Conservation (phyloP, 2,329 filamentous ascomycete species). For the Pyricularia grisea region DNA sequence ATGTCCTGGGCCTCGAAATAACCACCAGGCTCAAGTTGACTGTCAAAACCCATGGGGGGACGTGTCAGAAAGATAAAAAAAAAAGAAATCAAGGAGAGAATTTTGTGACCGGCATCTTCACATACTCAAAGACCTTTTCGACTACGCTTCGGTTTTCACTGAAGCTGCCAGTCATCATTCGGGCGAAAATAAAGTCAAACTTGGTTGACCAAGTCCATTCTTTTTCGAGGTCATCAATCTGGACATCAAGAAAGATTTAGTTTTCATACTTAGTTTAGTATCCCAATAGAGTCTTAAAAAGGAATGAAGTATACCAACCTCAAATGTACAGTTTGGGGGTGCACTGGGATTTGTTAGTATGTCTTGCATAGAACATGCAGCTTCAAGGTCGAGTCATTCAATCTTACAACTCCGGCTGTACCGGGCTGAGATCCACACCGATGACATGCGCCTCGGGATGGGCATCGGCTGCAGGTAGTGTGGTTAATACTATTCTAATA, state of each 20-base stretch:
- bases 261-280: neutral
- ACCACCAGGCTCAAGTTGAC: constrained; percentile 12
- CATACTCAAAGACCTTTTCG: constrained; percentile 11
- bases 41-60: neutral
- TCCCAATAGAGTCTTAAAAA: neutral
- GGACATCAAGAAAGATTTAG: neutral
- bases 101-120: neutral
- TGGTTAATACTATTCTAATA: neutral
- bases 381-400: neutral
- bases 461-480: constrained; percentile 9
- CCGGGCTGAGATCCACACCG: constrained; percentile 14
- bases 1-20: constrained; percentile 13
- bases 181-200: constrained; percentile 13
- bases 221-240: constrained; percentile 15
- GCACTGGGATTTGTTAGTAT: constrained; percentile 2
- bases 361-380: neutral
- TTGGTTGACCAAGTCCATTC: constrained; percentile 12
- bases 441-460: constrained; percentile 14
- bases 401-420: constrained; percentile 14
- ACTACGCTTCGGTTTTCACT: constrained; percentile 11
- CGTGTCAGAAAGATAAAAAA: neutral
- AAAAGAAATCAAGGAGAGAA: neutral
- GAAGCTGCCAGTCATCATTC: constrained; percentile 13
- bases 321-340: constrained; percentile 8
- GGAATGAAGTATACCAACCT: neutral